phyloP scores from a whole-genome alignment of 1,284 basidiomycete species.

The Mrakiaceae sp. region DNA sequence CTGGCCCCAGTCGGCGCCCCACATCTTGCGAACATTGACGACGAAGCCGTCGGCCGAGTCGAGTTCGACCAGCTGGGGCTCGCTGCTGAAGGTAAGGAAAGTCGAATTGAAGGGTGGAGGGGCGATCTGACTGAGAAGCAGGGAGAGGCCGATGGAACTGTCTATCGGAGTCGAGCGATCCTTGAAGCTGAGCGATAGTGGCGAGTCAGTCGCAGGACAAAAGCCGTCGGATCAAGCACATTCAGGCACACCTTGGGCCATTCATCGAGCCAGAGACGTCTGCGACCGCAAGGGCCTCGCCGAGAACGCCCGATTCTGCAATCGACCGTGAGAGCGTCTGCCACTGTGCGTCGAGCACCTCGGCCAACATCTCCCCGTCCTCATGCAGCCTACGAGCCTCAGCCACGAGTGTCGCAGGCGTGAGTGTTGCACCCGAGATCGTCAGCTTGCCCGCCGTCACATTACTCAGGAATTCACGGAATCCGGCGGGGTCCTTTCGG shows the following conservation, averaged over 20 bases:
- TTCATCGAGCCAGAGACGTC: slow-evolving; percentile 62
- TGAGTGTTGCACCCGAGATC: slow-evolving; percentile 23
- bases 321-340: slow-evolving; percentile 45
- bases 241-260: slow-evolving; percentile 26
- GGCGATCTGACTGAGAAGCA: slow-evolving; percentile 51
- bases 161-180: slow-evolving; percentile 40
- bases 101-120: slow-evolving; percentile 50
- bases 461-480: slow-evolving; percentile 44
- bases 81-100: slow-evolving; percentile 54
- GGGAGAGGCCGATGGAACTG: slow-evolving; percentile 51
- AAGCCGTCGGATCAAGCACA: too few relatives aligned
- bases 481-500: slow-evolving; percentile 47
- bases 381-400: slow-evolving; percentile 20
- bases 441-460: slow-evolving; percentile 41
- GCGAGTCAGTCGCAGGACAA: background rate
- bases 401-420: slow-evolving; percentile 22
- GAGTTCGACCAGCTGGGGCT: slow-evolving; percentile 43
- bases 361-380: slow-evolving; percentile 31
- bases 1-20: slow-evolving; percentile 40
- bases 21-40: slow-evolving; percentile 37
- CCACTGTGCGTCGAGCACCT: slow-evolving; percentile 53
- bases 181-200: background rate
- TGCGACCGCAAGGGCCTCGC: slow-evolving; percentile 54
- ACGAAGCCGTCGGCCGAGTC: slow-evolving; percentile 35
- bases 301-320: slow-evolving; percentile 44